Conservation (phyloP, 2,329 filamentous ascomycete genomes). For the Fusarium tricinctum region DNA sequence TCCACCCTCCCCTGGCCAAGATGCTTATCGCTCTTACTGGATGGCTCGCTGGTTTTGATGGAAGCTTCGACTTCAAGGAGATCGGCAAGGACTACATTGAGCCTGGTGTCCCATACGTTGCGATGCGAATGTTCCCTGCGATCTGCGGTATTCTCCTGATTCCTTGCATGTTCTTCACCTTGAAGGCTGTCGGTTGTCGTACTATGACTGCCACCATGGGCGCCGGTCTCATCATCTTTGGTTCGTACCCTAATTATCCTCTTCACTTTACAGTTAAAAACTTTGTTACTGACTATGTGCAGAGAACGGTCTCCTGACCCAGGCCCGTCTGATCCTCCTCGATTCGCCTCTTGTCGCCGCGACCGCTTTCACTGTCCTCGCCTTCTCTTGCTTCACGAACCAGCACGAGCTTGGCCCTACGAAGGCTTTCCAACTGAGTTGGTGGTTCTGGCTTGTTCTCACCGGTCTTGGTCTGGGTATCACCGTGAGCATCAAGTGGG, state of each 20-base stretch:
- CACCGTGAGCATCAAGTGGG: conserved; percentile 98
- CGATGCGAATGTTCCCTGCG: conserved; percentile 95
- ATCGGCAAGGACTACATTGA: conserved; percentile 99
- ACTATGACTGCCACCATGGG: conserved; percentile 88
- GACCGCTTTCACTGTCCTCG: conserved; percentile 89
- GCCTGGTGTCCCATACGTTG: conserved; percentile 94
- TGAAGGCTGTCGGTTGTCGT: conserved; percentile 91
- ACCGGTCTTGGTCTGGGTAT: conserved; percentile 90
- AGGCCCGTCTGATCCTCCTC: conserved; percentile 94
- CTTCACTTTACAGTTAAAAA: not conserved
- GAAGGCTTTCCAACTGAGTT: conserved; percentile 88
- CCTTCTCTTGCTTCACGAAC: conserved; percentile 94
- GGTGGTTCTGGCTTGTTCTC: conserved; percentile 98
- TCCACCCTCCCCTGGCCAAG: conserved; percentile 98
- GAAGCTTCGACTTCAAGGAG: conserved; percentile 98
- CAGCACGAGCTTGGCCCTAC: conserved; percentile 93
- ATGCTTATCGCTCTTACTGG: conserved; percentile 95
- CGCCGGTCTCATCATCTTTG: conserved; percentile 89
- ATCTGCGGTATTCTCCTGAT: conserved; percentile 89
- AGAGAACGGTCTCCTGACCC: conserved; percentile 97
- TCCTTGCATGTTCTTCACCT: conserved; percentile 92
- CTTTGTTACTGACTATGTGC: conserved; percentile 48
- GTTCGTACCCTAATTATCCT: conserved; percentile 65
- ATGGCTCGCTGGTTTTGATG: conserved; percentile 94
- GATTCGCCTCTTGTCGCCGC: conserved; percentile 95